Percentiles rank a stretch among this genome's conserved stretches.
phyloP scores from a whole-genome alignment of 2,329 filamentous ascomycete species.

The Trichoderma koningiopsis region DNA sequence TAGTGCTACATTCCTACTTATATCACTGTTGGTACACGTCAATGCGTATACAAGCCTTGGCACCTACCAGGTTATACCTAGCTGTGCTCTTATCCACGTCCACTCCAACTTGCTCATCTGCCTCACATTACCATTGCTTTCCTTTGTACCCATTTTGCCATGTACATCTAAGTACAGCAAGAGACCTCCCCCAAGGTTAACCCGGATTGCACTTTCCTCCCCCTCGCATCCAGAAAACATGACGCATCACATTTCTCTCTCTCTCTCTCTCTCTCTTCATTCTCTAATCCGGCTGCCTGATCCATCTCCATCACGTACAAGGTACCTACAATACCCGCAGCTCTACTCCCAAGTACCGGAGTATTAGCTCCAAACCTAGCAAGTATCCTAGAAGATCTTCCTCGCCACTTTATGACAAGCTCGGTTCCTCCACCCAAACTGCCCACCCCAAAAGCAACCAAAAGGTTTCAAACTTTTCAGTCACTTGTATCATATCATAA shows the following conservation, averaged over 20 bases:
- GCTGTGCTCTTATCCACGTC: neutral
- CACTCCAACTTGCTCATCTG: neutral
- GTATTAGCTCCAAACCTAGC: neutral
- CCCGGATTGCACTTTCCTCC: neutral
- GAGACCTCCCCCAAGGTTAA: neutral
- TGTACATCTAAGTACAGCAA: neutral
- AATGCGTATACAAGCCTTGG: no score
- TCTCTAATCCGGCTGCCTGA: neutral
- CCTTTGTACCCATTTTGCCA: neutral
- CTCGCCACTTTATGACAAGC: neutral
- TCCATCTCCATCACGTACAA: neutral
- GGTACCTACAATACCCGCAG: neutral
- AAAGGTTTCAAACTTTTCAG: neutral
- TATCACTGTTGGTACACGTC: no score
- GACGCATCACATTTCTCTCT: constrained; percentile 4
- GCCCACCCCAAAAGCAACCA: neutral
- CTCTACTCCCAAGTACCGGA: neutral
- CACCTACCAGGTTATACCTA: no score
- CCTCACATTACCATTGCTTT: neutral
- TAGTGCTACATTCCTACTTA: neutral
- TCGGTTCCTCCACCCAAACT: no score
- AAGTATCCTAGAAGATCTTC: neutral
- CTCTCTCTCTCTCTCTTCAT: neutral
- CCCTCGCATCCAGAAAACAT: neutral
- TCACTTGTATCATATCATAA: neutral